Evolutionary conservation across 1,284 basidiomycete genomes (phyloP).

Genomic region (Rhodofomes roseus): DNA sequence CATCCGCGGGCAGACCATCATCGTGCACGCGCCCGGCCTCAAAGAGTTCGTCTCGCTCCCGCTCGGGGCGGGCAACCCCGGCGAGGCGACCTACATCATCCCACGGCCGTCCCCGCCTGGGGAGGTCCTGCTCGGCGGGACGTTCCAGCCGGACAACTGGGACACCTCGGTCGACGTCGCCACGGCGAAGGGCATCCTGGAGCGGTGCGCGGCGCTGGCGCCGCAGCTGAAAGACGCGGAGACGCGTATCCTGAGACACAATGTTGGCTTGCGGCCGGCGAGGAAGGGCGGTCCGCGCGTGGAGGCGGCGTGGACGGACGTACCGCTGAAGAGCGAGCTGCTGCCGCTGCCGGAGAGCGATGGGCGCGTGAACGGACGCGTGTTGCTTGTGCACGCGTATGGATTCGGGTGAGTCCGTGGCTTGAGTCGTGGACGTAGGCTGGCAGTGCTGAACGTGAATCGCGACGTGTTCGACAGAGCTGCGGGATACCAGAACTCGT

Average conservation of each 20-base stretch:
- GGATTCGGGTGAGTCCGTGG: conserved; percentile 40
- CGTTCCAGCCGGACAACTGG: conserved; percentile 45
- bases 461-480: conserved; percentile 39
- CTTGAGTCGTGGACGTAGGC: not conserved
- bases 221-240: conserved; percentile 35
- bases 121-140: conserved; percentile 52
- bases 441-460: conserved; percentile 27
- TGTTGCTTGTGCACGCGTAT: conserved; percentile 68
- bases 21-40: conserved; percentile 66
- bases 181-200: conserved; percentile 41
- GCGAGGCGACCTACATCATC: conserved; percentile 47
- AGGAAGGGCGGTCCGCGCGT: conserved; percentile 67
- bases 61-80: conserved; percentile 12
- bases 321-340: conserved; percentile 34
- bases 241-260: conserved; percentile 50
- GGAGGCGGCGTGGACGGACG: conserved; percentile 50
- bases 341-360: conserved; percentile 22
- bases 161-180: conserved; percentile 43
- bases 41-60: conserved; percentile 33
- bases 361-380: conserved; percentile 39
- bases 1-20: conserved; percentile 83
- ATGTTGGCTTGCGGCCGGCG: conserved; percentile 70
- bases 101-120: conserved; percentile 40
- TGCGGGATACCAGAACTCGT: conserved; percentile 69
- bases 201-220: conserved; percentile 35